These are phyloP conservation scores for Chaetomiaceae sp. DNA, from an alignment of 2,329 filamentous ascomycete species.

Conservation along the genomic window DNA sequence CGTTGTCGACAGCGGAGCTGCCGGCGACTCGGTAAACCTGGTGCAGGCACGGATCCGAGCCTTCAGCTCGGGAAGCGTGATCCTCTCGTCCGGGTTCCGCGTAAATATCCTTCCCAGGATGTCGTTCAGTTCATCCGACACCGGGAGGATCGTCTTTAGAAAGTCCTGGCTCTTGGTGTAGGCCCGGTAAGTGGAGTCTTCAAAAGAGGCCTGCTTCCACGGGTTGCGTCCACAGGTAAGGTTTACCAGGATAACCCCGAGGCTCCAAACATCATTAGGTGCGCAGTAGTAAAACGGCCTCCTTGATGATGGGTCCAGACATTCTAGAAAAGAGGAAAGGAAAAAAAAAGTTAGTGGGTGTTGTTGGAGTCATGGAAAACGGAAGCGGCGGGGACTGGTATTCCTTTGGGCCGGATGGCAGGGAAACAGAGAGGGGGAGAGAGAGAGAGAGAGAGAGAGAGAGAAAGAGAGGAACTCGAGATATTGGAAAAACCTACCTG, in stretches of 20 bases:
- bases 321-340: conserved; percentile 59
- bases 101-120: conserved; percentile 88
- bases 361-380: conserved; percentile 18
- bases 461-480: conserved; percentile 7
- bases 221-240: conserved; percentile 96
- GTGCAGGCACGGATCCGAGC: conserved; percentile 72
- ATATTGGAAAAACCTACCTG: conserved; percentile 62
- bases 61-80: conserved; percentile 75
- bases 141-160: conserved; percentile 83
- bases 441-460: conserved; percentile 14
- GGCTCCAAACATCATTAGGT: conserved; percentile 94
- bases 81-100: conserved; percentile 75
- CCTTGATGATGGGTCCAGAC: conserved; percentile 71
- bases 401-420: too few relatives aligned
- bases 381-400: too few relatives aligned
- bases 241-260: conserved; percentile 98
- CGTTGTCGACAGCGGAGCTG: conserved; percentile 36
- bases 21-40: conserved; percentile 56
- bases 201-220: conserved; percentile 92
- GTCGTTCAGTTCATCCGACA: conserved; percentile 83
- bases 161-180: conserved; percentile 83
- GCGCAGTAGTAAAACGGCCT: conserved; percentile 81
- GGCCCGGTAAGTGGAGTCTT: conserved; percentile 92
- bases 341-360: conserved; percentile 28
- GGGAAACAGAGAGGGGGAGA: neutral